A percentile compares a stretch with the other conserved stretches of the same genome.
Evolutionary conservation across 179 eudicot genomes (phyloP).

Genomic region (Beta corolliflora): DNA sequence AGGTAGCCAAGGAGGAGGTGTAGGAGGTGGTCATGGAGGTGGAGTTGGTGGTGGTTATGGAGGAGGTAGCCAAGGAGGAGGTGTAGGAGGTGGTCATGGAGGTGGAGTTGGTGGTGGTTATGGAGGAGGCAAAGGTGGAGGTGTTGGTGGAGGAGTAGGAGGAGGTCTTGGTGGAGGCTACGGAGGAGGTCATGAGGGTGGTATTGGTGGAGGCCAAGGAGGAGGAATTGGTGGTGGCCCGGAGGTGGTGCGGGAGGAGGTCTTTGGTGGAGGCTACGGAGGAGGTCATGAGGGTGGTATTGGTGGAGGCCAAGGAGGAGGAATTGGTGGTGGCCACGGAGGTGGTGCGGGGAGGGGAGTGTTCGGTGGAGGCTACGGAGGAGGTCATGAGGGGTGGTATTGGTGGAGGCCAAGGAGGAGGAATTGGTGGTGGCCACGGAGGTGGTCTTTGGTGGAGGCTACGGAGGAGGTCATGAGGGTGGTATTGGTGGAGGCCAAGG

Average conservation of each 20-base stretch:
- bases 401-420: background rate
- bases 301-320: background rate
- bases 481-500: conserved; percentile 1
- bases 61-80: background rate
- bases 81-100: background rate
- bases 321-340: background rate
- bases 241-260: conserved; percentile 17
- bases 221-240: background rate
- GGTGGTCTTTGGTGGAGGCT: conserved; percentile 20
- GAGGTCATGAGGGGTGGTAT: conserved; percentile 14
- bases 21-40: background rate
- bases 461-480: conserved; percentile 18
- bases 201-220: background rate
- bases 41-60: conserved; percentile 1
- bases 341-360: conserved; percentile 21
- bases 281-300: conserved; percentile 18
- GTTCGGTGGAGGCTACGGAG: conserved; percentile 16
- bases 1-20: background rate
- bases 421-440: background rate
- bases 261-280: conserved; percentile 12
- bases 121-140: conserved; percentile 19
- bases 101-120: conserved; percentile 4
- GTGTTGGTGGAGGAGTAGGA: conserved; percentile 7
- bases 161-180: conserved; percentile 23
- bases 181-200: conserved; percentile 18